Evolutionary conservation across 1,139 yeast species (phyloP), one percentile per base, ranked within the genome.

Genomic region (Hyphopichia khmerensis): DNA sequence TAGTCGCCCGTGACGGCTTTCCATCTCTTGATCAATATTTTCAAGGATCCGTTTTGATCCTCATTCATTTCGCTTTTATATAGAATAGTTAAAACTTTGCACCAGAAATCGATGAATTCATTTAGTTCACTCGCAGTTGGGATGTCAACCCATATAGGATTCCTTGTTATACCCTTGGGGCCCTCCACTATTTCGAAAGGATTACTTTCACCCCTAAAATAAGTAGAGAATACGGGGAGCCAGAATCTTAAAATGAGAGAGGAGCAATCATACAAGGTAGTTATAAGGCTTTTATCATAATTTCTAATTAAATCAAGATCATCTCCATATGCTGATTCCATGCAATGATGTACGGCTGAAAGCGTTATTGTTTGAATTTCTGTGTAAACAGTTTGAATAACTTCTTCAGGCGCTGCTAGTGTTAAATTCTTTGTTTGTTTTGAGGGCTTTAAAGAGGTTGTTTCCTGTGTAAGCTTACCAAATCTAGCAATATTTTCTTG

Each of bases 261-360:
- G 1, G 74, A 61, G 33, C 82, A 72, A 43, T 75, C 80, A 1
- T 37, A 38, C n/a, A 85, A 53, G 2, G 65, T 59, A 0, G 38
- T 40, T 2, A 80, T 53, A 0, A 54, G 30, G 3, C 62, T 49
- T 15, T 65, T 62, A 21, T 73, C 62, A 52, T 81, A 84, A 1
- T 71, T 80, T 24, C 76, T 57, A 23, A 82, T 40, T 11, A 72
- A 56, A 4, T 70, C 77, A 21, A 80, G 48, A 38, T 81, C 87
- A 1, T 79, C 84, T 0, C 79, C 89, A 53, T 77, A 87, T 31
- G 70, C 80, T 3, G 64, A 56, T n/a, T 54, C 60, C 79, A 87
- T 74, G 27, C 79, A 75, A 42, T 62, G 63, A 44, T 79, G 81
- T 2, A 83, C 65, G 1, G 80, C 77, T 2, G 78, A 74, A 11